Evolutionary conservation across 2,329 filamentous ascomycete genomes (phyloP).

Genomic region (Exserohilum rostratum): DNA sequence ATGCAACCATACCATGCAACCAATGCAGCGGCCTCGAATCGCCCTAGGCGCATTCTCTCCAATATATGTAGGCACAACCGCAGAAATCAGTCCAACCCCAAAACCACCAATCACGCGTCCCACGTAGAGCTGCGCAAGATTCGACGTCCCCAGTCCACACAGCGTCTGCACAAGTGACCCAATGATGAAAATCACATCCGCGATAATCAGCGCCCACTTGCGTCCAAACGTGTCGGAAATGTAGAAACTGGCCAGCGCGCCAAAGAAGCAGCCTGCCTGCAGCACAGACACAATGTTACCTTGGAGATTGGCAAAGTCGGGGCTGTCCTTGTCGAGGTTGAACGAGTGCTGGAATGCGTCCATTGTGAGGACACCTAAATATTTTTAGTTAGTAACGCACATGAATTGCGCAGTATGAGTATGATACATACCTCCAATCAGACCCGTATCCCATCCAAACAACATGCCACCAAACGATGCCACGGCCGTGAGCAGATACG

Average conservation of each 20-base stretch:
- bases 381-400: not conserved
- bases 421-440: slow-evolving; percentile 34
- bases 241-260: slow-evolving; percentile 52
- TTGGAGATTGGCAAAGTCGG: slow-evolving; percentile 48
- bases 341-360: slow-evolving; percentile 52
- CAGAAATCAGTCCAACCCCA: slow-evolving; percentile 52
- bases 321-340: slow-evolving; percentile 40
- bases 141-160: slow-evolving; percentile 43
- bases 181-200: slow-evolving; percentile 52
- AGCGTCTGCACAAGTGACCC: slow-evolving; percentile 51
- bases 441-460: slow-evolving; percentile 47
- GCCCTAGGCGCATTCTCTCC: slow-evolving; percentile 55
- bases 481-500: slow-evolving; percentile 51
- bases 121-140: slow-evolving; percentile 50
- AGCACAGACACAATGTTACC: slow-evolving; percentile 54
- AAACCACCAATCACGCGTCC: slow-evolving; percentile 54
- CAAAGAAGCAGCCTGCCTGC: slow-evolving; percentile 54
- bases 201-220: slow-evolving; percentile 50
- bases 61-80: slow-evolving; percentile 54
- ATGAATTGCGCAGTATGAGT: no score
- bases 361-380: slow-evolving; percentile 51
- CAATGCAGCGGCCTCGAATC: slow-evolving; percentile 48
- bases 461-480: slow-evolving; percentile 51
- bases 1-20: slow-evolving; percentile 33
- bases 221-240: slow-evolving; percentile 51